Conservation (phyloP, 176 grass and related monocot species). For the Triticum urartu region DNA sequence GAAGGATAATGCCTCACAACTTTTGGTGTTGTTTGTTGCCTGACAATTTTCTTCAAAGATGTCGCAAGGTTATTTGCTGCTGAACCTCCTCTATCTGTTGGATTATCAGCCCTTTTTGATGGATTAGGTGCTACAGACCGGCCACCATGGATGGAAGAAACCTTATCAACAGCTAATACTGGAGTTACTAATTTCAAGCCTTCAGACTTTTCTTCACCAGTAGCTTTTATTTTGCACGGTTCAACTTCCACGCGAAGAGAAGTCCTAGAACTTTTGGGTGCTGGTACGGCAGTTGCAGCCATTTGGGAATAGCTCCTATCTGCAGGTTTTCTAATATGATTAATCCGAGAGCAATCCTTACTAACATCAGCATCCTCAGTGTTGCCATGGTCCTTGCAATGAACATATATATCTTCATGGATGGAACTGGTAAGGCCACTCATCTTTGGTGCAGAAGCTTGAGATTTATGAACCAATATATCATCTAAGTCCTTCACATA, state of each 20-base stretch:
- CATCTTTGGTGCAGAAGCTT: slow-evolving; percentile 19
- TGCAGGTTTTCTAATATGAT: neutral
- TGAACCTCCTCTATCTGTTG: slow-evolving; percentile 41
- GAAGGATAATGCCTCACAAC: slow-evolving; percentile 81
- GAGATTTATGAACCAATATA: slow-evolving; percentile 19
- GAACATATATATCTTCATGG: slow-evolving; percentile 21
- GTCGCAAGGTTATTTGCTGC: slow-evolving; percentile 46
- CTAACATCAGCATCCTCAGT: slow-evolving; percentile 25
- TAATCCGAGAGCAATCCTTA: slow-evolving; percentile 21
- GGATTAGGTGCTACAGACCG: slow-evolving; percentile 25
- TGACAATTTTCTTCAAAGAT: slow-evolving; percentile 67
- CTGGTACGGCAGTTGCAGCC: slow-evolving; percentile 22
- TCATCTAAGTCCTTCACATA: slow-evolving; percentile 3
- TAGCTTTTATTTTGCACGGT: slow-evolving; percentile 33
- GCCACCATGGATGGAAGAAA: slow-evolving; percentile 31
- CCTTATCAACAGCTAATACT: slow-evolving; percentile 31
- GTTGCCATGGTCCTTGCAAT: slow-evolving; percentile 28
- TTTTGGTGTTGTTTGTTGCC: slow-evolving; percentile 60
- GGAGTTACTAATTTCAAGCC: slow-evolving; percentile 38
- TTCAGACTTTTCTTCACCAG: neutral
- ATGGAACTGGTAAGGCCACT: neutral
- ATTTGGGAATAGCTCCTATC: slow-evolving; percentile 20
- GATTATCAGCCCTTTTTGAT: slow-evolving; percentile 38
- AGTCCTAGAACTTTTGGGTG: slow-evolving; percentile 18
- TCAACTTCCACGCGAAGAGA: slow-evolving; percentile 33